Conservation (phyloP, 306 rosid species). For the Senna siamea region DNA sequence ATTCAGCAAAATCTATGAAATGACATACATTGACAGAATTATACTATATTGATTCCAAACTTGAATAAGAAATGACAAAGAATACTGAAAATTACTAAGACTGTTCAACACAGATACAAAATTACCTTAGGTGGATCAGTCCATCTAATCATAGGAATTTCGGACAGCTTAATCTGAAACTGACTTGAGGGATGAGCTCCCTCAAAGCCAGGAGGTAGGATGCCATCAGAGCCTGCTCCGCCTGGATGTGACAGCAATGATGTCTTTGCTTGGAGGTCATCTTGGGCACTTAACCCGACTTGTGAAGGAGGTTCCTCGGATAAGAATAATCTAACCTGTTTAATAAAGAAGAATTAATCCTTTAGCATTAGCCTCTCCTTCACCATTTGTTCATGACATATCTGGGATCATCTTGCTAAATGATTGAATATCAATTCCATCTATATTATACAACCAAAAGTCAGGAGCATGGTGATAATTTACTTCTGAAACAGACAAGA, state of each 20-base stretch:
- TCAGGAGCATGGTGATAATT: background rate
- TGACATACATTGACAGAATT: background rate
- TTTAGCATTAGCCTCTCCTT: background rate
- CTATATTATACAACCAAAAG: background rate
- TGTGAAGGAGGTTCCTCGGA: slow-evolving; percentile 20
- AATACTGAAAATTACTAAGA: background rate
- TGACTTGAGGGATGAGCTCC: slow-evolving; percentile 64
- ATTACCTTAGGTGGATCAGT: slow-evolving; percentile 70
- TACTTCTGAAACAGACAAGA: too few relatives aligned
- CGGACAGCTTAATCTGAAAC: slow-evolving; percentile 61
- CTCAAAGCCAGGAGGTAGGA: slow-evolving; percentile 92
- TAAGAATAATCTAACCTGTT: slow-evolving; percentile 18
- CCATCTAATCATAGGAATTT: slow-evolving; percentile 79
- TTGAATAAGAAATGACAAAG: background rate
- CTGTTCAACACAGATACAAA: background rate
- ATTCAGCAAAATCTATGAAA: background rate
- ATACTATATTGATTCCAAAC: background rate
- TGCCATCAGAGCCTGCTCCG: slow-evolving; percentile 69
- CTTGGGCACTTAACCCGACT: slow-evolving; percentile 17
- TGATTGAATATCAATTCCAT: background rate
- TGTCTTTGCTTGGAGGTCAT: slow-evolving; percentile 17
- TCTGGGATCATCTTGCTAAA: background rate
- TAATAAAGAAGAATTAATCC: background rate
- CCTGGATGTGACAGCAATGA: slow-evolving; percentile 58
- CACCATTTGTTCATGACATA: background rate